phyloP scores from a whole-genome alignment of 345 rosid species.

The Aurinia saxatilis region DNA sequence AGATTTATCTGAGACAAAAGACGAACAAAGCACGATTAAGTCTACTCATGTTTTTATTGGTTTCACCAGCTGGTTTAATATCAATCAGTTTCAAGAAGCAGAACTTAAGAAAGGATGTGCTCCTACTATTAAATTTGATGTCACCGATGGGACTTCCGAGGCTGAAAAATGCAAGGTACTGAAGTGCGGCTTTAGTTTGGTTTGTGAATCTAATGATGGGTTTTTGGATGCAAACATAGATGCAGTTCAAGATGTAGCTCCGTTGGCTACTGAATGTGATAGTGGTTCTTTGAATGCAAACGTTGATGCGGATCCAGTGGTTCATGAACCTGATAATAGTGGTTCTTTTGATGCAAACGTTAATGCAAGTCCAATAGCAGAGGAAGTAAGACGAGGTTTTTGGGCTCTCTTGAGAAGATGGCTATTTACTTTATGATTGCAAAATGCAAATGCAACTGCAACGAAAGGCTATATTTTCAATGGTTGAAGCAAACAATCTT shows the following conservation, averaged over 20 bases:
- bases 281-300: background rate
- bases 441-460: no score
- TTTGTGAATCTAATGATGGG: slow-evolving; percentile 1
- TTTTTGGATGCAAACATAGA: background rate
- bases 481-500: no score
- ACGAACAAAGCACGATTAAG: background rate
- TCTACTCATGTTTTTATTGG: slow-evolving; percentile 12
- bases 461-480: no score
- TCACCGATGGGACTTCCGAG: slow-evolving; percentile 12
- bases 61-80: slow-evolving; percentile 8
- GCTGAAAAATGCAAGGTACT: slow-evolving; percentile 6
- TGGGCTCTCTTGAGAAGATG: no score
- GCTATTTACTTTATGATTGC: no score
- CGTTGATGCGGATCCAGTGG: background rate
- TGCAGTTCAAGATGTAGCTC: no score
- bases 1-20: background rate
- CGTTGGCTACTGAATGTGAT: background rate
- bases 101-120: slow-evolving; percentile 1
- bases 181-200: slow-evolving; percentile 18
- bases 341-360: background rate
- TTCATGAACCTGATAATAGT: no score
- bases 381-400: background rate
- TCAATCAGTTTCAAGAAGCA: background rate
- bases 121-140: background rate
- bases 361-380: background rate